Conservation (phyloP, 305 asterid genomes). For the Euphrasia arctica region DNA sequence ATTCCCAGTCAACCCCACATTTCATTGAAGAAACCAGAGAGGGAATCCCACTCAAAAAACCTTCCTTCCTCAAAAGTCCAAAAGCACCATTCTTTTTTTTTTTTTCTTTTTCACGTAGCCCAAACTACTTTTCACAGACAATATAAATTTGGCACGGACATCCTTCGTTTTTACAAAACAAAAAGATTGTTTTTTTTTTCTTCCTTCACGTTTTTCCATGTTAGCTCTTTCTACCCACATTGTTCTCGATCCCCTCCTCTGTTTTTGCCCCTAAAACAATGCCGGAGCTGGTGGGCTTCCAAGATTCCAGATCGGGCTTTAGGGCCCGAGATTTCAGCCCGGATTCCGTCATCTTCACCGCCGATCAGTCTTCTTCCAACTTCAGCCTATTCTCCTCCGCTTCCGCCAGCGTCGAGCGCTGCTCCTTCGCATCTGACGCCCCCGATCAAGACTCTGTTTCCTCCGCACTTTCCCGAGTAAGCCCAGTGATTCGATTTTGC, state of each 20-base stretch:
- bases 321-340: slow-evolving; percentile 78
- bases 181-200: not conserved
- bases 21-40: slow-evolving; percentile 23
- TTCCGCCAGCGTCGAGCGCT: slow-evolving; percentile 90
- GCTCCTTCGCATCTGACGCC: slow-evolving; percentile 86
- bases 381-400: slow-evolving; percentile 93
- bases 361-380: slow-evolving; percentile 53
- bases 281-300: slow-evolving; percentile 52
- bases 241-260: slow-evolving; percentile 7
- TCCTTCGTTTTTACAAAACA: no score
- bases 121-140: no score
- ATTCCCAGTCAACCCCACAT: slow-evolving; percentile 22
- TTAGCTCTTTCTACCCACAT: slow-evolving; percentile 12
- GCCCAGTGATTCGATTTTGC: slow-evolving; percentile 11
- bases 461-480: slow-evolving; percentile 57
- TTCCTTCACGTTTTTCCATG: slow-evolving; percentile 20
- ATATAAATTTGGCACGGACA: no score
- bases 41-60: slow-evolving; percentile 34
- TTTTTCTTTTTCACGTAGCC: not conserved
- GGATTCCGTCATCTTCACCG: slow-evolving; percentile 75
- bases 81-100: no score
- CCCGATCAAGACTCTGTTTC: slow-evolving; percentile 65
- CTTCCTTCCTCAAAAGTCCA: slow-evolving; percentile 13
- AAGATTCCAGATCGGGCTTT: slow-evolving; percentile 59
- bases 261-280: slow-evolving; percentile 25